Base-by-base conservation (phyloP, 345 rosid genomes). In the Camelina sativa region DNA sequence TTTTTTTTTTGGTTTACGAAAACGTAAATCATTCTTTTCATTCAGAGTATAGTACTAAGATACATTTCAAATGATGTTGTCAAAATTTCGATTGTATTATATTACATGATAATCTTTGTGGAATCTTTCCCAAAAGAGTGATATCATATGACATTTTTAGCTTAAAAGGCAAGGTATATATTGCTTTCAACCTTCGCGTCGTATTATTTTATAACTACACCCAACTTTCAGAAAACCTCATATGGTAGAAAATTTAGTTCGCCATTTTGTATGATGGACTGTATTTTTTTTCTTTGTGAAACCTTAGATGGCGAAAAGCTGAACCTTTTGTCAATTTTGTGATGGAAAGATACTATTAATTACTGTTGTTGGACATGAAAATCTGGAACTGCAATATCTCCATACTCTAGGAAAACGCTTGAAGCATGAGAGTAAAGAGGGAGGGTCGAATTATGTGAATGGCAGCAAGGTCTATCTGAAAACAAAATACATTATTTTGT, bases 391-490 rank as follows among this genome's bases (percentile, higher is more conserved):
- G 19, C 61, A 55, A 28, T 15, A 28, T 56, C 6, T 56, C 20
- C 43, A 35, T 35, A 66, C 3, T 35, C 10, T 19, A 51, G 19
- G 41, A 13, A 43, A 44, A 15, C 17, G 28, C 22, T 5, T 38
- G 4, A 56, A 69, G n/a, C 30, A 5, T 44, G 46, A 30, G 32
- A 11, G 8, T 41, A 16, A 57, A 17, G 32, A 44, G 35, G 1
- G 22, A 30, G 43, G 55, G 3, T 56, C 32, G 54, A 69, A 11
- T 43, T 67, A 51, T 63, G 16, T 40, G 17, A 54, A 55, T 28
- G 65, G 43, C 51, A 32, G 25, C 22, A 43, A 57, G 32, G 9
- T 56, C 8, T 12, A 17, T 46, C 43, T 19, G 5, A n/a, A 13
- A 7, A 40, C 12, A 22, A n/a, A 5, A 28, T 2, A 28, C 43